A percentile compares a stretch with the other conserved stretches of the same genome.
Conservation (phyloP, 148 eudicot species). For the Silene conica region DNA sequence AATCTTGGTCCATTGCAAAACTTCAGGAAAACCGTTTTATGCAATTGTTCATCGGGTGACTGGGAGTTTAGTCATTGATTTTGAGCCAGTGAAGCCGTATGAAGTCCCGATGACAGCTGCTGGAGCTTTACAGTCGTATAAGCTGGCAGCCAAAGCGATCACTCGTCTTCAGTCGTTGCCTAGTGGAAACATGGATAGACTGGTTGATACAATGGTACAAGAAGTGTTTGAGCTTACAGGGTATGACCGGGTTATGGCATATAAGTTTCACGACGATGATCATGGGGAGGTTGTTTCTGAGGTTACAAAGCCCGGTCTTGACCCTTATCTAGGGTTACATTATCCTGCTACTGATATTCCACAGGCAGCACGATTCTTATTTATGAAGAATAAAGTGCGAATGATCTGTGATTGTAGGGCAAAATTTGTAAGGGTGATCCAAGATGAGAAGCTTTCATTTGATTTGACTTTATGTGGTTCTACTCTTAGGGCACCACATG, state of each 20-base stretch:
- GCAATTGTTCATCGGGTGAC: constrained; percentile 86
- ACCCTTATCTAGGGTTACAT: constrained; percentile 84
- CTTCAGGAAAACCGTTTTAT: constrained; percentile 91
- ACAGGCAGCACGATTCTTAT: constrained; percentile 86
- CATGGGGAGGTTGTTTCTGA: constrained; percentile 92
- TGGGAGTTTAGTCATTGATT: constrained; percentile 78
- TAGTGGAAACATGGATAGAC: constrained; percentile 70
- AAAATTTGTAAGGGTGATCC: constrained; percentile 64
- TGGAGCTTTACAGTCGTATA: constrained; percentile 92
- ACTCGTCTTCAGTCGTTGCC: constrained; percentile 69
- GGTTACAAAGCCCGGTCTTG: constrained; percentile 74
- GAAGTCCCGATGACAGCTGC: constrained; percentile 96
- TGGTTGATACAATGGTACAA: constrained; percentile 85
- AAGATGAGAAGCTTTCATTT: constrained; percentile 62
- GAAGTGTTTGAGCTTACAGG: constrained; percentile 93
- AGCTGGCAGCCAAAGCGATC: constrained; percentile 91
- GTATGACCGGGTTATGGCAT: constrained; percentile 89
- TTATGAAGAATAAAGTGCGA: constrained; percentile 89
- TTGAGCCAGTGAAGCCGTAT: constrained; percentile 90
- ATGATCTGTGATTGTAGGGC: constrained; percentile 88
- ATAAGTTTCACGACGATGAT: constrained; percentile 95
- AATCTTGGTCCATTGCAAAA: constrained; percentile 78
- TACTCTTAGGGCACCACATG: constrained; percentile 86
- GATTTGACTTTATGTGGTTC: constrained; percentile 88
- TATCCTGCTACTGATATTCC: constrained; percentile 98